These are phyloP conservation scores for Guyanaporus albipodus DNA, from an alignment of 768 basidiomycete genomes.

Conservation along the genomic window DNA sequence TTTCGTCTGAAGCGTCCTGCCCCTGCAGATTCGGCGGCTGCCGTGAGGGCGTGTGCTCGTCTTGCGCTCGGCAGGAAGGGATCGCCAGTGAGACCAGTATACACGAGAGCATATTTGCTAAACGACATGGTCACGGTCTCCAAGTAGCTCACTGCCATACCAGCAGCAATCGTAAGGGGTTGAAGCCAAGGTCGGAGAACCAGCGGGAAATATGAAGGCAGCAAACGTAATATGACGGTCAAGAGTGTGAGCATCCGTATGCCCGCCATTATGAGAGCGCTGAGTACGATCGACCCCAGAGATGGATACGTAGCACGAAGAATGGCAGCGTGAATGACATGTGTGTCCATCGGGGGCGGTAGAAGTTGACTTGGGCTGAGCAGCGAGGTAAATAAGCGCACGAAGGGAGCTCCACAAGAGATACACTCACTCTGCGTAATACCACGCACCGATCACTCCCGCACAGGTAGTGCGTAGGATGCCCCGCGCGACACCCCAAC, in stretches of 20 bases:
- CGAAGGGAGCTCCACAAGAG: background rate
- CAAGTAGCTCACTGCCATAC: slow-evolving; percentile 41
- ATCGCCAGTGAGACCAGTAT: slow-evolving; percentile 73
- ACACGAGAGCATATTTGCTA: slow-evolving; percentile 65
- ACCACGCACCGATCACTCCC: slow-evolving; percentile 89
- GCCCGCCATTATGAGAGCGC: slow-evolving; percentile 70
- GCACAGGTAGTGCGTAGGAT: slow-evolving; percentile 71
- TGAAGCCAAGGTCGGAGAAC: slow-evolving; percentile 40
- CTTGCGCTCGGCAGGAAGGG: slow-evolving; percentile 58
- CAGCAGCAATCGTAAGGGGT: slow-evolving; percentile 34
- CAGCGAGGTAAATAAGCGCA: slow-evolving; percentile 6
- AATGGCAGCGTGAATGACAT: slow-evolving; percentile 72
- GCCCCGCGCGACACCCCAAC: slow-evolving; percentile 75
- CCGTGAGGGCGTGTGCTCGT: slow-evolving; percentile 53
- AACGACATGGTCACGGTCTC: slow-evolving; percentile 48
- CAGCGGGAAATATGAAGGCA: slow-evolving; percentile 50
- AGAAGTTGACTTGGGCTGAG: slow-evolving; percentile 29
- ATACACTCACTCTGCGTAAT: slow-evolving; percentile 60
- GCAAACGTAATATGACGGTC: slow-evolving; percentile 47
- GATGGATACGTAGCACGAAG: slow-evolving; percentile 78
- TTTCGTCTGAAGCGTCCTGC: slow-evolving; percentile 41
- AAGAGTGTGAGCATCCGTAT: slow-evolving; percentile 57
- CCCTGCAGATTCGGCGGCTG: slow-evolving; percentile 46
- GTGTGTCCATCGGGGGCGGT: slow-evolving; percentile 53
- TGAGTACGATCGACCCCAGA: slow-evolving; percentile 72